Evolutionary conservation across 495 filamentous ascomycete species (phyloP).

Genomic region (Apiosordaria backusii): DNA sequence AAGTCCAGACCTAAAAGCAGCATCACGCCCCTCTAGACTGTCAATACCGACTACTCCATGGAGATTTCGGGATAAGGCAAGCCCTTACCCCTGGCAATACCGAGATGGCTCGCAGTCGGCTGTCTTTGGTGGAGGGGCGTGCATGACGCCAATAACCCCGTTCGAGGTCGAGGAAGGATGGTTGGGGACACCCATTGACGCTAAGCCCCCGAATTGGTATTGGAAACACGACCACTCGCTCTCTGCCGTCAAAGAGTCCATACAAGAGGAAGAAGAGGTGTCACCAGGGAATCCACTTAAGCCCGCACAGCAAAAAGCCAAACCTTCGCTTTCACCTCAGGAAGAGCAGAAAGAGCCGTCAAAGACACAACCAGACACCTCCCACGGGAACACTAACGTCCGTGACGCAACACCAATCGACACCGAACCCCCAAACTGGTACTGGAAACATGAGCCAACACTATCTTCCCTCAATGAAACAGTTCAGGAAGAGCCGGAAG

Average conservation of each 20-base stretch:
- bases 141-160: slow-evolving; percentile 32
- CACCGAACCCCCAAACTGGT: slow-evolving; percentile 18
- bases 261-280: slow-evolving; percentile 19
- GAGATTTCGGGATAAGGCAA: slow-evolving; percentile 21
- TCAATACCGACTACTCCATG: slow-evolving; percentile 22
- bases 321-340: not conserved
- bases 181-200: slow-evolving; percentile 17
- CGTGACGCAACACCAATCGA: slow-evolving; percentile 15
- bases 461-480: slow-evolving; percentile 10
- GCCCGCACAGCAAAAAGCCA: not conserved
- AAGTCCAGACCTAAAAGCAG: not conserved
- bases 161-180: slow-evolving; percentile 21
- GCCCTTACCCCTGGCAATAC: slow-evolving; percentile 22
- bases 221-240: slow-evolving; percentile 21
- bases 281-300: not conserved
- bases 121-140: slow-evolving; percentile 25
- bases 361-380: not conserved
- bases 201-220: slow-evolving; percentile 20
- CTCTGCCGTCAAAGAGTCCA: slow-evolving; percentile 12
- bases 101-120: slow-evolving; percentile 16
- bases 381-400: too few species aligned
- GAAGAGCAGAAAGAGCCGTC: not conserved
- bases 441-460: slow-evolving; percentile 21
- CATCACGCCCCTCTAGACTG: slow-evolving; percentile 11
- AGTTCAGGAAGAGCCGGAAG: slow-evolving; percentile 15